Base-by-base conservation (phyloP, 306 rosid genomes). In the Dalbergia oliveri region DNA sequence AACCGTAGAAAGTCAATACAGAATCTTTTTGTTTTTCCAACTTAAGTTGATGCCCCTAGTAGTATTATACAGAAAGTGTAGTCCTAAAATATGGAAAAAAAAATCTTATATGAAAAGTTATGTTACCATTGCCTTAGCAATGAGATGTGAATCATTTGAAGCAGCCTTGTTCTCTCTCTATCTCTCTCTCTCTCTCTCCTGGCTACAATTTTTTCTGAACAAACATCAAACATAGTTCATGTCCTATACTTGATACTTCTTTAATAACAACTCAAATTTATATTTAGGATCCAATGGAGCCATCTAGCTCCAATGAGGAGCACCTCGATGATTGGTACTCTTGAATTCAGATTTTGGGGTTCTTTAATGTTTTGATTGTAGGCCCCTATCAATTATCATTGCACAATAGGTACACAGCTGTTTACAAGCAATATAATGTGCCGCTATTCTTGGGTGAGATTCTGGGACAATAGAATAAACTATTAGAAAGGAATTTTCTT, bases 1-100 rank as follows among this genome's bases (percentile, higher is more conserved):
- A 85, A 85, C 68, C 71, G 76, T 80, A 85, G 89, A 72, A 72
- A 69, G 71, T 65, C 67, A 70, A 75, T 39, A 85, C 69, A 83
- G 14, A 66, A 68, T 10, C 49, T 76, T 34, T 58, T 59, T 61
- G 72, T 79, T 80, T 82, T 75, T 16, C 19, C 56, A 68, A 44
- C 78, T 79, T 50, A 56, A 70, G 78, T 57, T 77, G 18, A 64
- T 77, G 74, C 76, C 62, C 66, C 73, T 69, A 80, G 26, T 66
- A 51, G 60, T 54, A 6, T 15, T 51, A 54, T 60, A 82, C 69
- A 71, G 37, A 53, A 77, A 82, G 37, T 5, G 35, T 65, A 66
- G 83, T 79, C 72, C 35, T 19, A 79, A 63, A 45, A 59, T 13
- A 14, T 44, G 47, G 76, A 7, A 11, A 11, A 8, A 54, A 54